Base-by-base conservation (phyloP, 352 stramenopile genomes). In the Pythium rishiriense region DNA sequence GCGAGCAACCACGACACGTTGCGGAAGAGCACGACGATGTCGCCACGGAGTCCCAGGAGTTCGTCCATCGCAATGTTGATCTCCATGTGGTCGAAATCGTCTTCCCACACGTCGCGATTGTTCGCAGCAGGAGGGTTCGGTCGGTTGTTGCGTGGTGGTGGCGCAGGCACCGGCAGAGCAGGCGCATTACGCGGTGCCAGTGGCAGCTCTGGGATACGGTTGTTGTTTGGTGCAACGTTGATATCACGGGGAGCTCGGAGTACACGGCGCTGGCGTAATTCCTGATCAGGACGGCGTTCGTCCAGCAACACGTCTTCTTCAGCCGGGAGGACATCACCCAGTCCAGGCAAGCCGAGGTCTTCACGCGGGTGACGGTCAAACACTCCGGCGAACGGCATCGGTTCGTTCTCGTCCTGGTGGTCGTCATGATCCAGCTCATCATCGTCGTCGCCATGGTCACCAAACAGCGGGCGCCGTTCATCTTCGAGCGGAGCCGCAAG, bases 1-100 rank as follows among this genome's bases (percentile, higher is more conserved):
- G 96, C 93, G 33, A 99, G 61, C 4, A 99, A 75, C 96, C 97
- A 99, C 50, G 97, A 93, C 5, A 99, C 83, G 66, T 99, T 99
- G 24, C 96, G 90, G 62, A 99, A 88, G 7, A 99, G 72, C 26
- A 97, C 88, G 49, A 94, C 74, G 41, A 98, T 73, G 29, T 98
- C 96, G 3, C 97, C 97, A 43, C 96, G 91, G 22, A 99, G 78
- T 10, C 97, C 97, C n/a, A 99, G 70, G 1, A 99, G 74, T 67
- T 99, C 96, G 66, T 99, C 96, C 70, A 99, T 87, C 0, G 96
- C 95, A 37, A 99, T 93, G 63, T 97, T 97, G 56, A 98, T 93
- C 69, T 98, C 92, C 81, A 97, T 93, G 69, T 97, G 83, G 28
- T 96, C 85, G 47, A 96, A 90, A 33, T 97, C 89, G 58, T 97